Base-by-base conservation (phyloP, 1,139 yeast species). In the Magnusiomyces suaveolens region DNA sequence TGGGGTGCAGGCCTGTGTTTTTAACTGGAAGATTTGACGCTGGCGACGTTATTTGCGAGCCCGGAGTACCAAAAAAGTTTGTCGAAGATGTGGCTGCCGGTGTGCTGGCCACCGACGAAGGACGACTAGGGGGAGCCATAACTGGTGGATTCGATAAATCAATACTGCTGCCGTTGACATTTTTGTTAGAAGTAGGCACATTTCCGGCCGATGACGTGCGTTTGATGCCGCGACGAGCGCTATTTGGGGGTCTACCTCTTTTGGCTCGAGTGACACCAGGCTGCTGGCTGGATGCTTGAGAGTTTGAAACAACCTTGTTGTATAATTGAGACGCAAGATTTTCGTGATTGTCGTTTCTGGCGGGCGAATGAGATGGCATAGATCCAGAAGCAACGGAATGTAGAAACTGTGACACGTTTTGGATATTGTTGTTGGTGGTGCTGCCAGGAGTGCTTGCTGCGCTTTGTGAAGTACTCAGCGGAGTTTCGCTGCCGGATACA, bases 161-260 rank as follows among this genome's bases (percentile, higher is more conserved):
- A 47, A 16, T 33, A 36, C 18, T 46, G 14, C 39, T 14, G 24
- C 23, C 23, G 3, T 44, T 44, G 24, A n/a, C 6, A 26, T 32
- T 46, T 10, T 32, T 29, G 23, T 14, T 46, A 4, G 32, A 14
- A 29, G 25, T 46, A 46, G 12, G 38, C 16, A 10, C 29, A 25
- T 46, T 46, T 12, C 23, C 29, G 4, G 29, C 23, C 2, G 49
- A 29, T 14, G 26, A 14, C 4, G 51, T 26, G 2, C 43, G 29
- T 24, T 39, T 48, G 10, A 24, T 21, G 26, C 51, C 51, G 24
- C 51, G 51, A 3, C 44, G 43, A 12, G 36, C 51, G 33, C 24
- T 46, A 21, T 26, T 46, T 46, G 51, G 33, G 2, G 51, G 51
- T 25, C 51, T 38, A 14, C 51, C 51, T 23, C 51, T 21, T 25